Evolutionary conservation across 192 early-diverging fungal genomes (phyloP), one percentile per base, ranked within the genome.

Genomic region (Podila clonocystis): DNA sequence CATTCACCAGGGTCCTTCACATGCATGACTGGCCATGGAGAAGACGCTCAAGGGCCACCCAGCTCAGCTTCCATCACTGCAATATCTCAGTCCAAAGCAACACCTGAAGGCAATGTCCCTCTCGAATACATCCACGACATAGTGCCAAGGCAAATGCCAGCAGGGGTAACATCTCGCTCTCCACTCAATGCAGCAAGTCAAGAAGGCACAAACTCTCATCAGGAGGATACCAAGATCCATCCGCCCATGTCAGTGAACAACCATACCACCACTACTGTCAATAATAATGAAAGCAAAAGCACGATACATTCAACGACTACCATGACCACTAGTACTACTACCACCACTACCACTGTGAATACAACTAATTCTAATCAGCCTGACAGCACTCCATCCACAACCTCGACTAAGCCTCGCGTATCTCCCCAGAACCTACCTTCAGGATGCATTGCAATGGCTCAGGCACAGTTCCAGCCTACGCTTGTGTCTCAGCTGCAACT

Each of bases 1-100:
- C 52, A 55, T 55, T 55, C 52, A 55, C 52, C 52, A 55, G 4
- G 52, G 52, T 4, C 52, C 22, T 65, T 65, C 72, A 66, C 64
- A 73, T 73, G 72, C 61, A 69, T 76, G 74, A 61, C 67, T 62
- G 41, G 74, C 64, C 63, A 73, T 50, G 72, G 72, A 73, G 58
- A 73, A 66, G 63, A 65, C 63, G 29, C 55, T 63, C 67, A 50
- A 65, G 63, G 62, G 60, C 66, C 52, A 64, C 50, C 67, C 52
- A 55, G 52, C 52, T 55, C 52, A 55, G 52, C 20, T 19, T 55
- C 52, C 52, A 55, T 22, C n/a, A 24, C 52, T 55, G 52, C 52
- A 55, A 24, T 55, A 55, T 55, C 52, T 24, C 52, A 55, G 24
- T 22, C n/a, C 52, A 26, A 55, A 55, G 20, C 52, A 55, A 24